Evolutionary conservation across 2,329 filamentous ascomycete genomes (phyloP).

Genomic region (Fusarium graminum): DNA sequence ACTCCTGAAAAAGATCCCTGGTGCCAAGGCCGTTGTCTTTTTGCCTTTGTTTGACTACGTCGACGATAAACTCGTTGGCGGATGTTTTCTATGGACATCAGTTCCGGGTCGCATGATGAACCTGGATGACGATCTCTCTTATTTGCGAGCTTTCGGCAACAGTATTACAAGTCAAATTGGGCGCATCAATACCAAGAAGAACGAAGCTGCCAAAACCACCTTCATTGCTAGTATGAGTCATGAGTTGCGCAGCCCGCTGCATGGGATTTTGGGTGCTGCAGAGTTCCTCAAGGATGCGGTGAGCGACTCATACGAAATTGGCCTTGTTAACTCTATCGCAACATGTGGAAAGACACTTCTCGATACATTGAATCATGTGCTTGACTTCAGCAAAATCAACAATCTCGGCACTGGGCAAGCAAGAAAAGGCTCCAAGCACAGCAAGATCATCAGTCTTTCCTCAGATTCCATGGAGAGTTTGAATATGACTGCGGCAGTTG

Average conservation of each 20-base stretch:
- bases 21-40: constrained; percentile 54
- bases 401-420: constrained; percentile 49
- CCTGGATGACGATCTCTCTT: constrained; percentile 53
- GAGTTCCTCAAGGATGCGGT: constrained; percentile 63
- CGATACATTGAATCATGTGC: constrained; percentile 64
- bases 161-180: constrained; percentile 65
- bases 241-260: constrained; percentile 67
- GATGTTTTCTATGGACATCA: constrained; percentile 55
- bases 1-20: constrained; percentile 52
- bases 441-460: constrained; percentile 40
- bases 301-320: constrained; percentile 55
- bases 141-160: constrained; percentile 52
- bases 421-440: constrained; percentile 38
- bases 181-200: constrained; percentile 65
- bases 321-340: constrained; percentile 60
- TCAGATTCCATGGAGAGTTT: constrained; percentile 52
- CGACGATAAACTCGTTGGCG: constrained; percentile 53
- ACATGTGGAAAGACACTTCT: constrained; percentile 63
- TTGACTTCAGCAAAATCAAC: constrained; percentile 60
- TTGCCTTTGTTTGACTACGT: constrained; percentile 54
- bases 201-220: constrained; percentile 67
- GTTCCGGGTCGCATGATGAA: constrained; percentile 54
- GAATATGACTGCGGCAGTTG: constrained; percentile 51
- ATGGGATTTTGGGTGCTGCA: constrained; percentile 67
- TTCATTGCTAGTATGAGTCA: constrained; percentile 72